Conservation (phyloP, 2,329 filamentous ascomycete genomes). For the Xylaria multiplex region DNA sequence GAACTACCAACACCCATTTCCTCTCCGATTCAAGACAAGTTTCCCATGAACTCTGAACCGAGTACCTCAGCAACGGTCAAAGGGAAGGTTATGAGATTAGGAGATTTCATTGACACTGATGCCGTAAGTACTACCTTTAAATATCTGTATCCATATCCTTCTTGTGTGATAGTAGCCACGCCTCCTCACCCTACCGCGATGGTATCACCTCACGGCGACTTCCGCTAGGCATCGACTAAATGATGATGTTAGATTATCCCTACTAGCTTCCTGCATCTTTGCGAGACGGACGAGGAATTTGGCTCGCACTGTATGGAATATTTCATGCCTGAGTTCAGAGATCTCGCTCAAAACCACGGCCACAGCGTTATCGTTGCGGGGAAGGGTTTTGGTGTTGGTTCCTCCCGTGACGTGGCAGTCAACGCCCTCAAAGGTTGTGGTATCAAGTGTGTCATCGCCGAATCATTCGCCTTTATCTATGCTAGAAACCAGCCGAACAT, state of each 20-base stretch:
- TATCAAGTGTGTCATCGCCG: slow-evolving; percentile 56
- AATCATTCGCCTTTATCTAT: slow-evolving; percentile 59
- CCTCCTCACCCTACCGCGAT: not conserved
- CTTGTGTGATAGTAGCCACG: not conserved
- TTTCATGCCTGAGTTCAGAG: slow-evolving; percentile 24
- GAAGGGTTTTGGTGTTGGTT: slow-evolving; percentile 58
- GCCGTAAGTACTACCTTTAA: slow-evolving; percentile 47
- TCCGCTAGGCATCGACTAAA: not conserved
- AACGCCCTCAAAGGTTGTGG: slow-evolving; percentile 52
- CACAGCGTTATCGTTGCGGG: slow-evolving; percentile 57
- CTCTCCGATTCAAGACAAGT: not conserved
- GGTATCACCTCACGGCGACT: not conserved
- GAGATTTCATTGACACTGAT: slow-evolving; percentile 59
- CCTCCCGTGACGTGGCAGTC: slow-evolving; percentile 57
- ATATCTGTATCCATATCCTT: not conserved
- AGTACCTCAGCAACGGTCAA: slow-evolving; percentile 38
- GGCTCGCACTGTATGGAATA: slow-evolving; percentile 28
- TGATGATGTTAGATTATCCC: slow-evolving; percentile 16
- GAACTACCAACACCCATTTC: not conserved
- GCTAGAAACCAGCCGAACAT: slow-evolving; percentile 57
- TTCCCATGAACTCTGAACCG: not conserved
- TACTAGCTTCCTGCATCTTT: slow-evolving; percentile 19
- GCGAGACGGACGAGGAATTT: slow-evolving; percentile 25
- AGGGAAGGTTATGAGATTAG: slow-evolving; percentile 53
- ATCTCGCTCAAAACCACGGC: slow-evolving; percentile 44